A percentile compares a stretch with the other conserved stretches of the same genome.
Conservation (phyloP, 768 basidiomycete genomes). For the Trichaptum fuscoviolaceum region DNA sequence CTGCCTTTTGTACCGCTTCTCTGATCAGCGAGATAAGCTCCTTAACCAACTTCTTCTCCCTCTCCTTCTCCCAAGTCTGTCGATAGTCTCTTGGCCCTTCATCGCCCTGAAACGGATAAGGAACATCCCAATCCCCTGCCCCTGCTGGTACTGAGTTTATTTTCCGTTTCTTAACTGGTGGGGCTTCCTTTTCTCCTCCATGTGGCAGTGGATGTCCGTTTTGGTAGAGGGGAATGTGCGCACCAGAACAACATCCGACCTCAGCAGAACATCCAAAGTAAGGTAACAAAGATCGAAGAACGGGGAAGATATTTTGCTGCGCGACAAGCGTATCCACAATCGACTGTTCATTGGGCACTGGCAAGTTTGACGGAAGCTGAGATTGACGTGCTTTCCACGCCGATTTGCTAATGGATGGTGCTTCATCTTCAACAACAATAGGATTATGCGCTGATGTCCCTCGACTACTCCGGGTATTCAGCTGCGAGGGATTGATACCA, state of each 20-base stretch:
- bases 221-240: slow-evolving; percentile 6
- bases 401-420: slow-evolving; percentile 22
- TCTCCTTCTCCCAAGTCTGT: slow-evolving; percentile 58
- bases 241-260: slow-evolving; percentile 4
- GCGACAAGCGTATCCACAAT: slow-evolving; percentile 53
- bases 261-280: slow-evolving; percentile 8
- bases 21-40: slow-evolving; percentile 60
- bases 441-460: slow-evolving; percentile 59
- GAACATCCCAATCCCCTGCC: slow-evolving; percentile 78
- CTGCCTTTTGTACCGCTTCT: slow-evolving; percentile 55
- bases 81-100: slow-evolving; percentile 68
- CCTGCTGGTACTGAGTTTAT: slow-evolving; percentile 70
- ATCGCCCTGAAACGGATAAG: slow-evolving; percentile 67
- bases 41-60: slow-evolving; percentile 54
- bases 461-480: slow-evolving; percentile 35
- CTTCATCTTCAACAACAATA: slow-evolving; percentile 64
- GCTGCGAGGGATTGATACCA: slow-evolving; percentile 53
- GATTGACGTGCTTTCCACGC: slow-evolving; percentile 21
- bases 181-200: slow-evolving; percentile 13
- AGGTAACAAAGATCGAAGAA: slow-evolving; percentile 46
- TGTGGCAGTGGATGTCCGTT: slow-evolving; percentile 11
- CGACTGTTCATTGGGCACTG: slow-evolving; percentile 50
- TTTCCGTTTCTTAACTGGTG: slow-evolving; percentile 53
- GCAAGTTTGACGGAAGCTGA: slow-evolving; percentile 34
- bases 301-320: slow-evolving; percentile 63